Evolutionary conservation across 352 stramenopile species (phyloP).

Genomic region (Globisporangium takayamanum): DNA sequence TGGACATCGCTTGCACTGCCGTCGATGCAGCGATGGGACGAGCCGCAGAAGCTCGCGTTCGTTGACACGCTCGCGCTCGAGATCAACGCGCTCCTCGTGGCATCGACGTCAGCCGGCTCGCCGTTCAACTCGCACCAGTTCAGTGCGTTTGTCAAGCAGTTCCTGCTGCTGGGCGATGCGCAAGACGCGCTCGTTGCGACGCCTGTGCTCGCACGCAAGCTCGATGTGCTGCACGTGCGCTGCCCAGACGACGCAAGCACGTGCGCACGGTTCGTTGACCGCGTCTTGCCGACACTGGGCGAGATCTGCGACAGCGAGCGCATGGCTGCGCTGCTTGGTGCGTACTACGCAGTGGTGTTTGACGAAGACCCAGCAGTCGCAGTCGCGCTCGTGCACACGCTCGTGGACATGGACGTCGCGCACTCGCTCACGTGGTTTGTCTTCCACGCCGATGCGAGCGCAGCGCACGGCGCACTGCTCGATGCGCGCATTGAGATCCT

Average conservation of each 20-base stretch:
- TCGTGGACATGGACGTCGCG: slow-evolving; percentile 65
- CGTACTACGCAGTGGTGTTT: slow-evolving; percentile 35
- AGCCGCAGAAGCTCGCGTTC: slow-evolving; percentile 24
- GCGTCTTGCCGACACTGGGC: slow-evolving; percentile 42
- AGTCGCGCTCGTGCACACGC: slow-evolving; percentile 30
- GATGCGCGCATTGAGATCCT: slow-evolving; percentile 29
- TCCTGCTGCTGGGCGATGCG: slow-evolving; percentile 30
- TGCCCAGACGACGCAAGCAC: slow-evolving; percentile 17
- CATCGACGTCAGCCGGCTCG: slow-evolving; percentile 17
- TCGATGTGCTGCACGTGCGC: slow-evolving; percentile 45
- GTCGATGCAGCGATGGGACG: slow-evolving; percentile 38
- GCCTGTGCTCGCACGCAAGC: slow-evolving; percentile 30
- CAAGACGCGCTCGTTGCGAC: slow-evolving; percentile 24
- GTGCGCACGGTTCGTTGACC: slow-evolving; percentile 32
- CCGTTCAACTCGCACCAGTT: slow-evolving; percentile 47
- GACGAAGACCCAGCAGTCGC: slow-evolving; percentile 16
- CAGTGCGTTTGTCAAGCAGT: slow-evolving; percentile 45
- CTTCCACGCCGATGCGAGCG: slow-evolving; percentile 37
- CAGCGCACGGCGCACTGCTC: slow-evolving; percentile 16
- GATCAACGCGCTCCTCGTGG: slow-evolving; percentile 45
- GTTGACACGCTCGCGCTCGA: slow-evolving; percentile 38
- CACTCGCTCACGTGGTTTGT: slow-evolving; percentile 72
- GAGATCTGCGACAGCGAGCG: slow-evolving; percentile 56
- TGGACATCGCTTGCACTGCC: slow-evolving; percentile 36
- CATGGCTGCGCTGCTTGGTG: slow-evolving; percentile 22